A percentile compares a stretch with the other conserved stretches of the same genome.
Conservation (phyloP, 495 filamentous ascomycete species). For the Xeromyces bisporus region DNA sequence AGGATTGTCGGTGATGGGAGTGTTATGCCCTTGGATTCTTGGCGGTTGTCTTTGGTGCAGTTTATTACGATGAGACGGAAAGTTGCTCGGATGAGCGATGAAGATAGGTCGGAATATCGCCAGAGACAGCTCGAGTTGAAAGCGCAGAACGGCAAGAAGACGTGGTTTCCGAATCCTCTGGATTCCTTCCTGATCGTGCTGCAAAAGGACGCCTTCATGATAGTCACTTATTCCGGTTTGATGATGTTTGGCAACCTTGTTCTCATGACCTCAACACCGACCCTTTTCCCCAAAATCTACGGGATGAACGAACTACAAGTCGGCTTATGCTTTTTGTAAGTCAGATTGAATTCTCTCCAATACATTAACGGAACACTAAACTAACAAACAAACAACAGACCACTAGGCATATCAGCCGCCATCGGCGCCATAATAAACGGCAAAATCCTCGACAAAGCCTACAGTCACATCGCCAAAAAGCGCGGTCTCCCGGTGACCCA, state of each 20-base stretch:
- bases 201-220: constrained; percentile 31
- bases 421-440: constrained; percentile 80
- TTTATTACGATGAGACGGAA: no score
- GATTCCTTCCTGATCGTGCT: constrained; percentile 46
- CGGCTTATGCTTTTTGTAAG: constrained; percentile 35
- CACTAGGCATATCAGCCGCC: constrained; percentile 39
- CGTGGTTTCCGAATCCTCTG: constrained; percentile 54
- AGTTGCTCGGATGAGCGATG: no score
- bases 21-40: constrained; percentile 11
- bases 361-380: no score
- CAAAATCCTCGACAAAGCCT: constrained; percentile 46
- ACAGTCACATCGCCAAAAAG: constrained; percentile 20
- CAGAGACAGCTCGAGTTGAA: constrained; percentile 14
- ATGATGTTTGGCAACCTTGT: constrained; percentile 25
- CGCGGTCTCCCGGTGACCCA: constrained; percentile 5
- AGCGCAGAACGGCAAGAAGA: constrained; percentile 15
- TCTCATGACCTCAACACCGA: constrained; percentile 32
- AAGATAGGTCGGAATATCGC: constrained; percentile 23
- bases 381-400: no score
- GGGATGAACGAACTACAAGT: constrained; percentile 30
- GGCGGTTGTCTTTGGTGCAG: no score
- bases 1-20: constrained; percentile 33
- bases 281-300: constrained; percentile 26
- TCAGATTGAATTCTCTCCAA: no score
- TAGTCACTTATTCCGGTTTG: no score